Evolutionary conservation across 2,329 filamentous ascomycete genomes (phyloP), one percentile per base, ranked within the genome.

Genomic region (Diaporthe ampelina): DNA sequence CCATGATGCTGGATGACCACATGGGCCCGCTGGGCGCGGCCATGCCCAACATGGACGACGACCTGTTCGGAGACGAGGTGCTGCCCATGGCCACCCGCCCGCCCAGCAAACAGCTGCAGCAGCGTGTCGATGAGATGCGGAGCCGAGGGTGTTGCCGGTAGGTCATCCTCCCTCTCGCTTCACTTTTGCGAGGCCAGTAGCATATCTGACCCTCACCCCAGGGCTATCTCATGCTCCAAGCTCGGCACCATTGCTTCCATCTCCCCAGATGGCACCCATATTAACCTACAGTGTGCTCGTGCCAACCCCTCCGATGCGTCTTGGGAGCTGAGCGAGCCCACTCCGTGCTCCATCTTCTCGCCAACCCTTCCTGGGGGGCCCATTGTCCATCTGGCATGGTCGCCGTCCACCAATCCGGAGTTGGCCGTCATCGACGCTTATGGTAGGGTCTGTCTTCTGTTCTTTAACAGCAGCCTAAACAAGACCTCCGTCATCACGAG

Each of bases 201-300:
- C 77, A 24, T 37, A 43, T 26, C 71, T 81, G 75, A 78, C 73
- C 29, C 52, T 40, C 63, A 59, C 15, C 63, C 58, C 78, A 97
- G 95, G 81, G 91, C 91, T 77, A 89, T 98, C 71, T 92, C 94
- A 40, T 98, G 96, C 95, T 98, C 96, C 15, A 95, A 92, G 79
- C 90, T 91, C 75, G 96, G 96, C 57, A 95, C 93, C 75, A 94
- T 98, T 77, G 95, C 95, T 37, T 93, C 92, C 71, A 93, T 98
- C 77, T 90, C 92, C 26, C 85, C 90, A 21, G 93, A 95, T 83
- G 93, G 94, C 37, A 88, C 89, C 63, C 88, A 87, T 19, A 85
- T 98, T 70, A 91, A 94, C 80, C 87, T 97, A 59, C 91, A 92
- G 74, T 92, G 94, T 80, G 87, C 98, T 68, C 89, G 91, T 45